Percentiles rank a stretch among this genome's conserved stretches.
Evolutionary conservation across 257 asterid genomes (phyloP).

Genomic region (Coffea eugenioides): DNA sequence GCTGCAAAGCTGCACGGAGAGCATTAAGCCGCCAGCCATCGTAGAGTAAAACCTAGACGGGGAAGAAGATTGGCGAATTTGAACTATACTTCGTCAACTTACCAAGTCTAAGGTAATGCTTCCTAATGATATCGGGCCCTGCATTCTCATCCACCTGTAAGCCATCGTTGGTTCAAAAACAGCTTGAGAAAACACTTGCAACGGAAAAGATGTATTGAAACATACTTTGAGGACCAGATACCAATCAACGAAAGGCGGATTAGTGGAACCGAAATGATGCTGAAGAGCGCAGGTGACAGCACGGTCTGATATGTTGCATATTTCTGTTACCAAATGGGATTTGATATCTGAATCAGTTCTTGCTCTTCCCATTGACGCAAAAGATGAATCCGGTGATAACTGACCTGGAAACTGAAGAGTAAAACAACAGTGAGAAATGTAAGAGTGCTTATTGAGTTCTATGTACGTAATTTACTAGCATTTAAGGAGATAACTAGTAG

Average conservation of each 20-base stretch:
- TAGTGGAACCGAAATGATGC: slow-evolving; percentile 21
- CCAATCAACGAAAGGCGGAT: slow-evolving; percentile 56
- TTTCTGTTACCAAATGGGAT: slow-evolving; percentile 46
- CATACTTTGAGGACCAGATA: slow-evolving; percentile 66
- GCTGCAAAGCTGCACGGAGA: slow-evolving; percentile 56
- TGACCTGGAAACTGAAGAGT: not conserved
- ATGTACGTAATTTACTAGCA: not conserved
- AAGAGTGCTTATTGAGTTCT: not conserved
- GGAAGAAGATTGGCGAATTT: not conserved
- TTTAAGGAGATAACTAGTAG: slow-evolving; percentile 6
- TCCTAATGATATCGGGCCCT: slow-evolving; percentile 41
- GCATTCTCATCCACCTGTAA: slow-evolving; percentile 66
- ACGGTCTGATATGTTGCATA: slow-evolving; percentile 45
- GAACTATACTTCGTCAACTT: slow-evolving; percentile 8
- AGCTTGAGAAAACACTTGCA: not conserved
- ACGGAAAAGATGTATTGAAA: not conserved
- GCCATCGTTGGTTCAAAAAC: not conserved
- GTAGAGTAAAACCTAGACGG: not conserved
- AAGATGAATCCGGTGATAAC: not conserved
- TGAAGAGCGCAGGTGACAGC: slow-evolving; percentile 35
- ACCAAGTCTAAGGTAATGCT: slow-evolving; percentile 68
- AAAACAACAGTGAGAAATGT: not conserved
- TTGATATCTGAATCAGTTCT: slow-evolving; percentile 41
- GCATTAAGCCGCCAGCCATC: too few relatives aligned
- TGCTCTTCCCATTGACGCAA: slow-evolving; percentile 31